Base-by-base conservation (phyloP, 805 yeast species). In the Ogataea pignaliae region DNA sequence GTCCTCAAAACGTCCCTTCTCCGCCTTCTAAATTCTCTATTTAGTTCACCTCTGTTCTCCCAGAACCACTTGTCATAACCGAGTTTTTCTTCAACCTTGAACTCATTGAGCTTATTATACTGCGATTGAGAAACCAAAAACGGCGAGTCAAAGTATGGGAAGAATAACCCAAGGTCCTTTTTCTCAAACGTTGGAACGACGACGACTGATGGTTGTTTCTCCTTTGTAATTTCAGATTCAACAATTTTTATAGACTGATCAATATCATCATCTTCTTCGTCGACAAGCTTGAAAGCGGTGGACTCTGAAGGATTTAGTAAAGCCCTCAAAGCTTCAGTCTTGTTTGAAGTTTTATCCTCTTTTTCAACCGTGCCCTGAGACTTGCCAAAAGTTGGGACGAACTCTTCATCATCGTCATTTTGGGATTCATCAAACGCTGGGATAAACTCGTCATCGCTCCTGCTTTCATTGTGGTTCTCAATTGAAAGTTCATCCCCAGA, bases 81-180 rank as follows among this genome's bases (percentile, higher is more conserved):
- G 16, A 71, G 65, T 3, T 56, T 56, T 11, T 58, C 61, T 12
- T 52, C 55, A 1, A 53, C 45, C 14, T 56, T 48, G 29, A 71
- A 63, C n/a, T 61, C 56, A 8, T 75, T 70, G 31, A 85, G 53
- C 55, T 80, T 83, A 46, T 76, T 77, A 39, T 88, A 61, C 60
- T 86, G 96, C 0, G 96, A 73, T 65, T 90, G 98, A 0, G 97
- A 83, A 40, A 77, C 78, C 50, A 91, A 69, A 65, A 88, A 91
- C 1, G 97, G 97, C 1, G 97, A 90, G 15, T 85, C 85, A 11
- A 72, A 68, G 60, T 91, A 97, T 2, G 83, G 68, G 75, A 95
- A 91, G 63, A 91, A 90, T 31, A 89, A 68, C 8, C 88, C 81
- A 38, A 66, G 56, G 34, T 64, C 64, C 51, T 60, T 70, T 17